Base-by-base conservation (phyloP, 257 asterid species). In the Thymus mandschuricus region DNA sequence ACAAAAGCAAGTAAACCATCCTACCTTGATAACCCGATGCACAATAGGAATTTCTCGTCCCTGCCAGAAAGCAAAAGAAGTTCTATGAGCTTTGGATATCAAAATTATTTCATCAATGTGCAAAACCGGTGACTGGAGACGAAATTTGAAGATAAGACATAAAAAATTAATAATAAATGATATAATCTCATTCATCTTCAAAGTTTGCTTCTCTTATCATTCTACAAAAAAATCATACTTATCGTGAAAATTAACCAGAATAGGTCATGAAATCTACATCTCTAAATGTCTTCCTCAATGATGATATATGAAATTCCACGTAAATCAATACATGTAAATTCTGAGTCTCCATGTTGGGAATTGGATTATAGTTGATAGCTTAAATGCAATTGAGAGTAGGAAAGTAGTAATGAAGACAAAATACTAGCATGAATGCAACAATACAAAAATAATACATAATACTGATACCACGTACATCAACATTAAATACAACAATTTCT, bases 11-110 rank as follows among this genome's bases (percentile, higher is more conserved):
- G n/a, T 10, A 52, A 21, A 56, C 69, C 27, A 56, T 55, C 66
- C 56, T 70, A 88, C 99, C 98, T 92, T 92, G 78, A 95, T 95
- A 62, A 92, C 99, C 80, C 99, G 86, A 77, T 95, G 99, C 64
- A 95, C 99, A 30, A 95, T 95, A 48, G 99, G 99, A 89, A 95
- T 95, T 84, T 95, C 98, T 50, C 99, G 97, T 11, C 97, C 98
- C 99, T 95, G 86, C 64, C 71, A 75, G 45, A 38, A 77, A 74
- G 68, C 35, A 55, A 60, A 60, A 60, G 28, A 21, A 69, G 33
- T 48, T 41, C 62, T 70, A 70, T 41, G 21, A 44, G 29, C 34
- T 35, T 51, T 30, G 43, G 70, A 29, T 45, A 45, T 50, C 38
- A 44, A 1, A 29, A 66, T 28, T 4, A 29, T 38, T 40, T 66